Evolutionary conservation across 108 stramenopile species (phyloP), one percentile per base, ranked within the genome.

Genomic region (Chaetoceros tenuissimus): DNA sequence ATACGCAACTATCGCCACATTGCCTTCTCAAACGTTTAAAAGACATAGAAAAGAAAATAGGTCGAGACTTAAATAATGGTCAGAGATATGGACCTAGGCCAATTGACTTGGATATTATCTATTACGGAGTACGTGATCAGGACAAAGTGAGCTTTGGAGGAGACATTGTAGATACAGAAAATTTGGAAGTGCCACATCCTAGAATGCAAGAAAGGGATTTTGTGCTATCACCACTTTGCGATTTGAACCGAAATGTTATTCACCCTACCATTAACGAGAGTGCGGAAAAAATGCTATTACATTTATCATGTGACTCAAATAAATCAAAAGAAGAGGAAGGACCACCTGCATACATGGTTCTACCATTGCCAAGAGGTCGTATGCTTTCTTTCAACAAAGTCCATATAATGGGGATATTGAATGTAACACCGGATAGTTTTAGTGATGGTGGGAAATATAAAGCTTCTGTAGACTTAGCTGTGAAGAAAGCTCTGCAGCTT

Each of bases 341-440:
- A 27, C 25, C 25, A 21, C 53, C 60, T 1, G 69, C 81, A 22
- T 52, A 67, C 13, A 51, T 74, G 31, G 71, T 87, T 7, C 20
- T 84, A n/a, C 90, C 95, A 16, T 56, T 94, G 5, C 84, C 79
- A 7, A 63, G 82, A 29, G 66, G 63, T 52, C 75, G 91, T 17
- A 67, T 80, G 64, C 50, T 94, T 1, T 28, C 46, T 17, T 80
- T 90, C 59, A 78, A 89, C 51, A 60, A 77, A 60, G 84, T 85
- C 16, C 59, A 85, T 16, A 75, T 97, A 53, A 96, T 96, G 94
- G 97, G 96, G 13, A 92, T 98, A 51, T 60, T 98, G 8, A 98
- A 98, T 71, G 82, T 92, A 0, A 98, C 97, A 10, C 97, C 97
- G 22, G 97, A 98, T 57, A 88, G 85, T 58, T 98, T 98, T 61